These are phyloP conservation scores for Septoria petroselini DNA, from an alignment of 2,329 filamentous ascomycete genomes.

Conservation along the genomic window DNA sequence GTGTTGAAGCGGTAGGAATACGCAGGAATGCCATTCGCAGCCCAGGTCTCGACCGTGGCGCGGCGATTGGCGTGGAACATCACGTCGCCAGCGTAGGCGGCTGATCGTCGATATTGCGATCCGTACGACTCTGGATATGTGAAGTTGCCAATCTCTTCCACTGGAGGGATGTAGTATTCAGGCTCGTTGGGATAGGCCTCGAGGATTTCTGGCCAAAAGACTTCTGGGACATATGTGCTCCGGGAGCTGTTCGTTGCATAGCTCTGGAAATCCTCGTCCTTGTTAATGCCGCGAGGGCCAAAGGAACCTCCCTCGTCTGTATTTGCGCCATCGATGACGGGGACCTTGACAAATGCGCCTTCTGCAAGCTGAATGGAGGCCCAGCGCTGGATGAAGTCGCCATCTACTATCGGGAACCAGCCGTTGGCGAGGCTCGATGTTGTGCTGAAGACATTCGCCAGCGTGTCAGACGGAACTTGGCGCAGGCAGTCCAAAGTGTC, in stretches of 20 bases:
- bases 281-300: constrained; percentile 54
- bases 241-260: constrained; percentile 37
- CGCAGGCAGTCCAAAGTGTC: constrained; percentile 68
- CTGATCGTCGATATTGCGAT: constrained; percentile 53
- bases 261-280: constrained; percentile 51
- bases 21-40: constrained; percentile 48
- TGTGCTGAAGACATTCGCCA: constrained; percentile 35
- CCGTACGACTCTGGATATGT: constrained; percentile 41
- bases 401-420: constrained; percentile 52
- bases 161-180: constrained; percentile 48
- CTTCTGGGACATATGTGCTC: constrained; percentile 23
- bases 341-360: constrained; percentile 61
- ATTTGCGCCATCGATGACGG: constrained; percentile 54
- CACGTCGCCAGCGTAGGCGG: constrained; percentile 55
- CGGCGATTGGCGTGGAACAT: constrained; percentile 57
- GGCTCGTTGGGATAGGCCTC: constrained; percentile 54
- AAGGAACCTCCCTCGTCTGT: constrained; percentile 64
- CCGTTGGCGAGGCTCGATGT: constrained; percentile 31
- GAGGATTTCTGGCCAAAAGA: constrained; percentile 43
- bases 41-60: constrained; percentile 52
- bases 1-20: constrained; percentile 65
- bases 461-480: constrained; percentile 33
- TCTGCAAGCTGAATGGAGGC: constrained; percentile 54
- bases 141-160: constrained; percentile 40
- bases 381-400: constrained; percentile 54